Evolutionary conservation across 2,329 filamentous ascomycete species (phyloP).

Genomic region (Sarocladiaceae sp.): DNA sequence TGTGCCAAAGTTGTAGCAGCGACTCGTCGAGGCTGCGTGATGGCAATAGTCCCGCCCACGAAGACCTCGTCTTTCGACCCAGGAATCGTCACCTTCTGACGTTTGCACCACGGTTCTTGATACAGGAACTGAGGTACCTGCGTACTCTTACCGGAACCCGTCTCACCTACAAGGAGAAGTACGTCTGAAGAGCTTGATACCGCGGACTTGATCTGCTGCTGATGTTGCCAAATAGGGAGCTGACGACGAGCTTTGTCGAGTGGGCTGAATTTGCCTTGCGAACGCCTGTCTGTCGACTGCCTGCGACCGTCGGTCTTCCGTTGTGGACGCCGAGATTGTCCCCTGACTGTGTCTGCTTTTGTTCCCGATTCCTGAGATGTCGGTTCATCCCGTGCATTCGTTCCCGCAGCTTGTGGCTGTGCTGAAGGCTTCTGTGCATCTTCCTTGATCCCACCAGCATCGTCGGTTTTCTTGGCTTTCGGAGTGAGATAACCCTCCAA

Average conservation of each 20-base stretch:
- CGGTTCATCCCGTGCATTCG: not conserved
- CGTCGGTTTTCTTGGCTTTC: not conserved
- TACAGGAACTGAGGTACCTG: slow-evolving; percentile 91
- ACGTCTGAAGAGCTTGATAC: slow-evolving; percentile 59
- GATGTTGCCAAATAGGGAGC: slow-evolving; percentile 77
- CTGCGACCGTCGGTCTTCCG: not conserved
- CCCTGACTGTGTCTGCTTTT: not conserved
- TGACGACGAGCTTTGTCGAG: slow-evolving; percentile 52
- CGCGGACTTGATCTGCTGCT: slow-evolving; percentile 61
- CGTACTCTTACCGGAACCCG: slow-evolving; percentile 94
- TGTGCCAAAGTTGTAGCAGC: slow-evolving; percentile 88
- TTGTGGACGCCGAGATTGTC: not conserved
- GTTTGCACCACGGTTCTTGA: slow-evolving; percentile 72
- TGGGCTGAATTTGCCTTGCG: slow-evolving; percentile 22
- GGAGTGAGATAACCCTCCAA: slow-evolving; percentile 44
- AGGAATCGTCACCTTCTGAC: slow-evolving; percentile 46
- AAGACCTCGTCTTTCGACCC: slow-evolving; percentile 35
- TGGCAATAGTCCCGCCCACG: slow-evolving; percentile 79
- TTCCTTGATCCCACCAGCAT: not conserved
- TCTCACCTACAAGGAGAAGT: slow-evolving; percentile 86
- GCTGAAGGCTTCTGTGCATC: not conserved
- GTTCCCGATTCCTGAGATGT: not conserved
- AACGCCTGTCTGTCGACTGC: not conserved
- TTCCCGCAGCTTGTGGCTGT: slow-evolving; percentile 4
- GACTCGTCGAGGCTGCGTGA: slow-evolving; percentile 90